Base-by-base conservation (phyloP, 1,139 yeast genomes). In the Arxiozyma slooffiae region DNA sequence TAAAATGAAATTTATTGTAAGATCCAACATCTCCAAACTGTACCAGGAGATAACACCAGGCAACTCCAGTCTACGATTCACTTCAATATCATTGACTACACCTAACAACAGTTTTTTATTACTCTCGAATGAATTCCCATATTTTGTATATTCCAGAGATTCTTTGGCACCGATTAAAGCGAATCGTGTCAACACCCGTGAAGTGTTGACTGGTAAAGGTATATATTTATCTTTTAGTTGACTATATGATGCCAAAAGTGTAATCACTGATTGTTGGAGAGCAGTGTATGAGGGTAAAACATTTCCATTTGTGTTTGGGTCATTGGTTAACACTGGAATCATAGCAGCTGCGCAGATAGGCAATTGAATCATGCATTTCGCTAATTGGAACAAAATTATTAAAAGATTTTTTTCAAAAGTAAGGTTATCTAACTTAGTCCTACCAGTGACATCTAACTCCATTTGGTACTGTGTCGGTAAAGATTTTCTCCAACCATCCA, bases 401-500 rank as follows among this genome's bases (percentile, higher is more conserved):
- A 84, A 71, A 16, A 82, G 72, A 52, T 81, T 81, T 52, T 79
- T 81, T 48, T 77, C 79, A 50, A 48, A 22, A 34, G 38, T 26
- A 7, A 42, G 30, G 11, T 59, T 56, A 17, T 63, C 62, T 48
- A 61, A 50, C 47, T 63, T 57, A 9, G 64, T 58, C 17, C 60
- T 55, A 3, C 92, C 94, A 61, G 81, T 81, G 23, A 77, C 76
- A 57, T 81, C 86, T 45, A 83, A 71, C 47, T 84, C 85, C 60
- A 88, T 85, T 55, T 74, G 76, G 52, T 86, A 71, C 30, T 76
- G 76, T 0, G 68, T 49, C 0, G 94, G 87, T 42, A 89, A 70
- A 47, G 83, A 87, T 36, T 83, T 71, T 58, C 88, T 73, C 96
- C 97, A 89, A 48, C 78, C 71, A 58, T 88, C 95, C 47, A 88